These are phyloP conservation scores for Ophiostoma sp. DNA, from an alignment of 2,329 filamentous ascomycete genomes.

Conservation along the genomic window DNA sequence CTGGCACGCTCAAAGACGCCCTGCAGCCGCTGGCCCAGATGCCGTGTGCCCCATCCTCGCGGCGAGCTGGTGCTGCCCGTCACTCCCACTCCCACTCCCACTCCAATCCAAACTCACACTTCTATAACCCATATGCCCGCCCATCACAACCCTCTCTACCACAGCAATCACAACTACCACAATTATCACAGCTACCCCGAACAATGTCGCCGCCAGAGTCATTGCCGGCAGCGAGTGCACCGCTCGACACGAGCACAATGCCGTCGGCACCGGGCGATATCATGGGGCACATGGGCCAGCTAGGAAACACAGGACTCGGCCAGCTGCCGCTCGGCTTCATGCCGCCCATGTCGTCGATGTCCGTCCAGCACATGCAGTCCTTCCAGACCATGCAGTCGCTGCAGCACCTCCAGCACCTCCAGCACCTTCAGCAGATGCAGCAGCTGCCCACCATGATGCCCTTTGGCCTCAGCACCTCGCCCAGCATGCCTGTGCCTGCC, in stretches of 20 bases:
- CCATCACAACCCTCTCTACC: not conserved
- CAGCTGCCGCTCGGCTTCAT: not conserved
- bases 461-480: not conserved
- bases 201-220: not conserved
- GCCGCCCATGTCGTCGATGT: not conserved
- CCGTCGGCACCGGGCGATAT: not conserved
- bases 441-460: constrained; percentile 8
- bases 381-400: not conserved
- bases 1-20: not conserved
- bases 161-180: not conserved
- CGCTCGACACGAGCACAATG: not conserved
- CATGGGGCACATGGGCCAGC: not conserved
- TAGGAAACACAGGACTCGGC: too few relatives aligned
- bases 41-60: constrained; percentile 1
- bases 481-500: not conserved
- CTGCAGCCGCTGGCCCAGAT: constrained; percentile 16
- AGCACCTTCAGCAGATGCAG: not conserved
- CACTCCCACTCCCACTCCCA: not conserved
- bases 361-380: not conserved
- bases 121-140: not conserved
- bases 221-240: not conserved
- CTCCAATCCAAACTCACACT: not conserved
- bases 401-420: not conserved
- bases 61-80: not conserved
- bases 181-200: not conserved